Base-by-base conservation (phyloP, 2,329 filamentous ascomycete species). In the Colletotrichum acutatum region DNA sequence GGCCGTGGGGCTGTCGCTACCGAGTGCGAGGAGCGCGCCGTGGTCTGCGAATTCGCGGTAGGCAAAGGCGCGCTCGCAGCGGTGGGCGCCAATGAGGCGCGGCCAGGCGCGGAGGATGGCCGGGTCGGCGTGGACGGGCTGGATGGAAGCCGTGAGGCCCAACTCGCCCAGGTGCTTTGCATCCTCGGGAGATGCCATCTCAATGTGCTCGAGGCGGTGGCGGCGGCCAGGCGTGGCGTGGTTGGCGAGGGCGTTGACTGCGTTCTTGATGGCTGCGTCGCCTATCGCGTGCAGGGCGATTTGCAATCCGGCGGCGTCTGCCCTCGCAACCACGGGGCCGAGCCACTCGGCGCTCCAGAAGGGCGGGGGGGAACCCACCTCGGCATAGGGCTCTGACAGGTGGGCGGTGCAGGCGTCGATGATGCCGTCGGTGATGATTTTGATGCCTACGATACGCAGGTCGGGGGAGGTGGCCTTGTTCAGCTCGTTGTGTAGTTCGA, bases 271-370 rank as follows among this genome's bases (percentile, higher is more conserved):
- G 6, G 89, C 87, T 49, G 81, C 82, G 76, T 90, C 89, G 71
- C 89, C 89, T 74, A 90, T 90, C 58, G 89, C 89, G 79, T 90
- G 89, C 46, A 90, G 80, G 0, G 89, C 89, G 69, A 87, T 85
- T 78, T 90, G 89, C 53, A 90, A 77, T 1, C 85, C 85, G 8
- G 83, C 84, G 16, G 80, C 80, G 69, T 85, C 84, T 7, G 89
- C 88, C 58, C 82, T 84, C 53, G 80, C 77, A 3, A 90, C 86
- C 0, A 90, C 87, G 3, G 87, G 85, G 6, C 78, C 82, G 11
- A 90, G 82, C 80, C 86, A 84, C 49, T 82, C 82, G 4, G 81
- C 77, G 2, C 83, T 84, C 88, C 88, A 90, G 66, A 89, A 83
- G 0, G 87, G 84, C 3, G 85, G 84, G 61, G 83, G 80, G n/a